Base-by-base conservation (phyloP, 164 flowering plant genomes). In the Chimonanthus salicifolius region DNA sequence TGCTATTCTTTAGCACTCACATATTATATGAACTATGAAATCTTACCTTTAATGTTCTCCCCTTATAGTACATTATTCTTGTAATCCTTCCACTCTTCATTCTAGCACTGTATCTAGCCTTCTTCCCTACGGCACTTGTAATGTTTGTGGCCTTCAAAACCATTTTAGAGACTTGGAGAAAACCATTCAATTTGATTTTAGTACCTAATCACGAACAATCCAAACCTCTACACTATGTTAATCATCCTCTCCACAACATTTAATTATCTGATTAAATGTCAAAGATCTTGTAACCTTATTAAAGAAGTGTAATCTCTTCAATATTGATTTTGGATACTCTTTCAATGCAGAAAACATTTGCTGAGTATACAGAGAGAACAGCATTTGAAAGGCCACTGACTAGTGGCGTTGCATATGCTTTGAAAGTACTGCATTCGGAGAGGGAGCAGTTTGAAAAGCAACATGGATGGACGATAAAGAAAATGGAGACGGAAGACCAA, bases 351-450 rank as follows among this genome's bases (percentile, higher is more conserved):
- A 88, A 87, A 90, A 93, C 94, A 47, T 95, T 95, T 84, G 92
- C 90, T 46, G 90, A 93, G 70, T 95, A 93, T 76, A 92, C 99
- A 0, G 94, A 89, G 77, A 89, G 91, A 80, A 95, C 99, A 11
- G 86, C 92, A 68, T 95, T 95, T 79, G 99, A 95, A 80, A 92
- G 99, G 78, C 99, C 99, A 44, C 89, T 95, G 64, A 93, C 97
- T 49, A 95, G 99, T 82, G 99, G 98, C 48, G 98, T 95, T 75
- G 91, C 98, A 6, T 95, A 95, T 85, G 98, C 99, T 80, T 76
- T 90, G 73, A 93, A 84, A 87, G 98, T 95, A 62, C 71, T 71
- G 73, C 92, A 93, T 74, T 84, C 93, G 44, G 90, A 91, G 75
- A 89, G 99, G 81, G 91, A 88, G 76, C 77, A 85, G 48, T 87